Evolutionary conservation across 139 green algal species (phyloP), one percentile per base, ranked within the genome.

Genomic region (Micractinium sp.): DNA sequence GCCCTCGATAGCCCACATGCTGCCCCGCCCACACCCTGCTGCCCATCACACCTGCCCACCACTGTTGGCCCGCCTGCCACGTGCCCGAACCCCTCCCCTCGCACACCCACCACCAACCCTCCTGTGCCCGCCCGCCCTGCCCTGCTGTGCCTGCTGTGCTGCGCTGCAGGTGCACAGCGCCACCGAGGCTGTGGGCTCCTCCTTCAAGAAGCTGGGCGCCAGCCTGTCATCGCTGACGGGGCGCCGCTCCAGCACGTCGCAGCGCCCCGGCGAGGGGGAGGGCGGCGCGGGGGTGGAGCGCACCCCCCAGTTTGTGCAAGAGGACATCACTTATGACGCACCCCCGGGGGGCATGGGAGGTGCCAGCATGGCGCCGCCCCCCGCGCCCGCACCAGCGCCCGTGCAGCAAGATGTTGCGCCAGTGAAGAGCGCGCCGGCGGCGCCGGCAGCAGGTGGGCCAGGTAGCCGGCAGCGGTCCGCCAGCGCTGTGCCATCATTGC

Each of bases 131-230:
- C 35, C 33, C 74, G 14, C 19, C n/a, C 33, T 81, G 29, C 33
- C 74, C 31, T 14, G 23, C 56, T 86, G 31, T 33, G 7, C 31
- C 29, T 60, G 22, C 60, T 39, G 16, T 39, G 31, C 75, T 60
- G 23, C 0, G 29, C 81, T 23, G 38, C 83, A 87, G 83, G 83
- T 87, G 83, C 27, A 67, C 36, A 41, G 36, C 38, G 83, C 83
- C 85, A 88, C 85, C n/a, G 71, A 38, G 29, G 71, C 85, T 1
- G 85, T 88, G 33, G 31, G 71, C n/a, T 31, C 31, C 16, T 82
- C 71, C n/a, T 88, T 88, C 85, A 88, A 88, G 71, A 81, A 82
- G 85, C 85, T 88, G 71, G 85, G 85, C 1, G 71, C 85, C 71
- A 36, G 23, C 22, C 69, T 88, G 69, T 73, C 69, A 47, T 56